These are phyloP conservation scores for Exophiala sideris DNA, from an alignment of 2,329 filamentous ascomycete species.

Conservation along the genomic window DNA sequence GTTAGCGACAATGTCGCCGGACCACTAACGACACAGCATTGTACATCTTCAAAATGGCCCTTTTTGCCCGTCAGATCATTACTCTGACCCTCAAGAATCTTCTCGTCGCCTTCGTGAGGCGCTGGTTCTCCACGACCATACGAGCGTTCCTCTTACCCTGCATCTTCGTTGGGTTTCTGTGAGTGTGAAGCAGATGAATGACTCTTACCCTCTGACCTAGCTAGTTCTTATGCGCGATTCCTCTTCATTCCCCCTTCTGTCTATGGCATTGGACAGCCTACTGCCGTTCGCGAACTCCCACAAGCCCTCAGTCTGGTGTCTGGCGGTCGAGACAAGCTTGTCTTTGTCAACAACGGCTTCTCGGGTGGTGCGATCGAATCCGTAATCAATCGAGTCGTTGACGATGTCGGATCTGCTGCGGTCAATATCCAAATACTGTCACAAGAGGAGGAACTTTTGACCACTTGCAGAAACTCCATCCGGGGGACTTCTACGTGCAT, in stretches of 20 bases:
- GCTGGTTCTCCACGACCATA: constrained; percentile 53
- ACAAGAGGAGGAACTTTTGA: constrained; percentile 56
- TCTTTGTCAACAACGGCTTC: constrained; percentile 73
- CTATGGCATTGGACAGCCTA: constrained; percentile 67
- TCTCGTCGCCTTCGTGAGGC: constrained; percentile 52
- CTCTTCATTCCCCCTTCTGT: constrained; percentile 74
- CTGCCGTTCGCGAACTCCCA: constrained; percentile 60
- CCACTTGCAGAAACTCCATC: constrained; percentile 61
- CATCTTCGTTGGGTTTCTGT: constrained; percentile 50
- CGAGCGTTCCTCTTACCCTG: constrained; percentile 57
- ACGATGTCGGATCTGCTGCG: constrained; percentile 55
- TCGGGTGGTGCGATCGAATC: constrained; percentile 67
- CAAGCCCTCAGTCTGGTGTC: constrained; percentile 60
- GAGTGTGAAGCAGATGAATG: constrained; percentile 8
- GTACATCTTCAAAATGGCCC: constrained; percentile 28
- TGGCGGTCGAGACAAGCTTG: constrained; percentile 64
- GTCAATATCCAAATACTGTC: constrained; percentile 56
- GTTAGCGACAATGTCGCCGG: too few relatives aligned
- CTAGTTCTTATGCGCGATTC: constrained; percentile 68
- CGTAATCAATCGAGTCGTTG: constrained; percentile 63
- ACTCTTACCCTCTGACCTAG: constrained; percentile 37
- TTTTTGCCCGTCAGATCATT: constrained; percentile 52
- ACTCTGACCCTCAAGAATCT: constrained; percentile 58
- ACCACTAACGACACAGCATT: too few relatives aligned
- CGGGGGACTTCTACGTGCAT: constrained; percentile 69